These are phyloP conservation scores for Handroanthus guayacan DNA, from an alignment of 257 asterid genomes.

Conservation along the genomic window DNA sequence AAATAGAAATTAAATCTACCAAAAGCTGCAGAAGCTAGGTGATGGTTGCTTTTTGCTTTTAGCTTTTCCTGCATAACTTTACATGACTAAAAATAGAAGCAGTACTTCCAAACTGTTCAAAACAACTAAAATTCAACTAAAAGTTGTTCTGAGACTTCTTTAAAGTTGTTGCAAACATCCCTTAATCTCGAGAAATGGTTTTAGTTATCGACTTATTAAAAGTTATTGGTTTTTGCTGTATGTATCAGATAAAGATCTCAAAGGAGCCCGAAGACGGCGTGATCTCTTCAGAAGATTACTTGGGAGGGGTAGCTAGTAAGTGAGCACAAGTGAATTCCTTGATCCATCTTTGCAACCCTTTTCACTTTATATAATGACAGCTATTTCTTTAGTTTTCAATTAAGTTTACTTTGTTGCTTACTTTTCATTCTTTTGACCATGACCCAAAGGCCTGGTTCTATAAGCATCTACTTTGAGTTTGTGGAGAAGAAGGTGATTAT, in stretches of 20 bases:
- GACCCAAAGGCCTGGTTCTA: not conserved
- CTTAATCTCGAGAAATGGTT: not conserved
- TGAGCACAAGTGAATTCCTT: not conserved
- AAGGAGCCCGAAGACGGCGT: constrained; percentile 51
- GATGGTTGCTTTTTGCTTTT: too few relatives aligned
- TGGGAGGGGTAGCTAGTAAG: constrained; percentile 50
- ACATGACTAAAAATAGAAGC: too few relatives aligned
- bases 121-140: too few relatives aligned
- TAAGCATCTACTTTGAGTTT: not conserved
- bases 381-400: not conserved
- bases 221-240: not conserved
- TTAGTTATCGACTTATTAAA: not conserved
- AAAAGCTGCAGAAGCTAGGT: too few relatives aligned
- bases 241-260: constrained; percentile 59
- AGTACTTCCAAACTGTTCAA: too few relatives aligned
- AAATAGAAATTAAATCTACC: too few relatives aligned
- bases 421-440: not conserved
- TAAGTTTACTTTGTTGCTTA: not conserved
- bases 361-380: not conserved
- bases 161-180: too few relatives aligned
- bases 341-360: not conserved
- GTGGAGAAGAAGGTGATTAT: not conserved
- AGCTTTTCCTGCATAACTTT: too few relatives aligned
- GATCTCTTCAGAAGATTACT: constrained; percentile 53
- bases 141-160: too few relatives aligned